Conservation (phyloP, 495 filamentous ascomycete genomes). For the Corynascus novoguineensis region DNA sequence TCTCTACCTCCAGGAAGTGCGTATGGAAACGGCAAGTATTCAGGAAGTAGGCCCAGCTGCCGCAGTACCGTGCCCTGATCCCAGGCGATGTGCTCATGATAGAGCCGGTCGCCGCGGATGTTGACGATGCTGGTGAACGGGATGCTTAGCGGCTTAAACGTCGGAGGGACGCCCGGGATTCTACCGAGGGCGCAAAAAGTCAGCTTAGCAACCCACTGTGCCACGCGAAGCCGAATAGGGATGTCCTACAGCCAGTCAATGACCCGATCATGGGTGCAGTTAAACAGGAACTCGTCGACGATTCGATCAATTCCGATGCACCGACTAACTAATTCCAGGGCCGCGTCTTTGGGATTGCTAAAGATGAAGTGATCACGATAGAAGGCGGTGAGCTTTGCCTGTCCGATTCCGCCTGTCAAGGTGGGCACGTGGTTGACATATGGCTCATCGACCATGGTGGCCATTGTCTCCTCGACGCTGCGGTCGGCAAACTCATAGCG, state of each 20-base stretch:
- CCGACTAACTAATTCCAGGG: constrained; percentile 64
- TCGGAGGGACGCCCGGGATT: constrained; percentile 69
- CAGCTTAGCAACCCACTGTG: too few species aligned
- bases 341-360: constrained; percentile 60
- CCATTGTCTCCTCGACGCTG: constrained; percentile 51
- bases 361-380: constrained; percentile 72
- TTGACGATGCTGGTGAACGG: constrained; percentile 71
- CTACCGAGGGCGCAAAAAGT: constrained; percentile 14
- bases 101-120: constrained; percentile 66
- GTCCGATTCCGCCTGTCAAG: constrained; percentile 67
- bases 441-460: constrained; percentile 55
- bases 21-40: constrained; percentile 55
- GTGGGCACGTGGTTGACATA: constrained; percentile 57
- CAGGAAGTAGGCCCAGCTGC: constrained; percentile 66
- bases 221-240: not conserved
- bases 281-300: constrained; percentile 53
- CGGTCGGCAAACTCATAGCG: constrained; percentile 50
- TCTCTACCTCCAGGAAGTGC: constrained; percentile 37
- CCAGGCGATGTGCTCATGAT: constrained; percentile 82
- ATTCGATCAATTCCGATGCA: constrained; percentile 56
- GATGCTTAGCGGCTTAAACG: constrained; percentile 59
- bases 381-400: constrained; percentile 60
- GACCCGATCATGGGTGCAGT: constrained; percentile 64
- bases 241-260: constrained; percentile 65
- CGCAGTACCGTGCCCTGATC: constrained; percentile 77